These are phyloP conservation scores for Barnettozyma californica DNA, from an alignment of 805 yeast species.

Conservation along the genomic window DNA sequence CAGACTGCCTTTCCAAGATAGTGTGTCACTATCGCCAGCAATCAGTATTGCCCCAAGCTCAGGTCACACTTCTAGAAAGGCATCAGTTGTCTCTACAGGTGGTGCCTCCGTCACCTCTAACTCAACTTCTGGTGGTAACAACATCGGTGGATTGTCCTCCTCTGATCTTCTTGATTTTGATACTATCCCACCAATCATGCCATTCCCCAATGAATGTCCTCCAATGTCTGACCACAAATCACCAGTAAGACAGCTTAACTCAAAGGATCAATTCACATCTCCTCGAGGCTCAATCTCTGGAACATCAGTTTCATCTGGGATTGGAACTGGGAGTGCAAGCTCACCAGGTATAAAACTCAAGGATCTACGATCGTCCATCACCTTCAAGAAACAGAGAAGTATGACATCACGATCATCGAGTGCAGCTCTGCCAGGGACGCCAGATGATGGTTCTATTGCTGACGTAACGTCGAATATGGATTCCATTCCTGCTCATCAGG, in stretches of 20 bases:
- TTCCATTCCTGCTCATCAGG: conserved; percentile 10
- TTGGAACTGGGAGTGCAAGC: neutral
- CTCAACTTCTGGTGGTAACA: conserved; percentile 13
- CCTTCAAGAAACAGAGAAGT: conserved; percentile 15
- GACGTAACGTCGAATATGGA: conserved; percentile 15
- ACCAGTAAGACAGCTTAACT: conserved; percentile 9
- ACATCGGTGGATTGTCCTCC: conserved; percentile 19
- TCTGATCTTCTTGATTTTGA: conserved; percentile 24
- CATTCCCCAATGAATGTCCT: conserved; percentile 51
- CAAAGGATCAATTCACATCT: conserved; percentile 27
- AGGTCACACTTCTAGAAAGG: conserved; percentile 30
- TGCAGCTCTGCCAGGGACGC: conserved; percentile 3
- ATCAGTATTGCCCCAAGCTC: conserved; percentile 7
- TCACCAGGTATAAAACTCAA: conserved; percentile 15
- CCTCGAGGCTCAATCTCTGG: conserved; percentile 46
- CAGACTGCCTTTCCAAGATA: conserved; percentile 66
- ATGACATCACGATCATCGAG: conserved; percentile 18
- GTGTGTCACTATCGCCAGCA: conserved; percentile 13
- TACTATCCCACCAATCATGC: conserved; percentile 47
- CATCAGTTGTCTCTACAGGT: conserved; percentile 33
- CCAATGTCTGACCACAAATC: conserved; percentile 25
- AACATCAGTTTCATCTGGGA: conserved; percentile 1
- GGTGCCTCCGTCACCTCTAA: conserved; percentile 24
- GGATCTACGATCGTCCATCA: conserved; percentile 17
- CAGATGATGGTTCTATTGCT: conserved; percentile 15